phyloP scores from a whole-genome alignment of 2,329 filamentous ascomycete species.

The Ophiostoma fasciatum region DNA sequence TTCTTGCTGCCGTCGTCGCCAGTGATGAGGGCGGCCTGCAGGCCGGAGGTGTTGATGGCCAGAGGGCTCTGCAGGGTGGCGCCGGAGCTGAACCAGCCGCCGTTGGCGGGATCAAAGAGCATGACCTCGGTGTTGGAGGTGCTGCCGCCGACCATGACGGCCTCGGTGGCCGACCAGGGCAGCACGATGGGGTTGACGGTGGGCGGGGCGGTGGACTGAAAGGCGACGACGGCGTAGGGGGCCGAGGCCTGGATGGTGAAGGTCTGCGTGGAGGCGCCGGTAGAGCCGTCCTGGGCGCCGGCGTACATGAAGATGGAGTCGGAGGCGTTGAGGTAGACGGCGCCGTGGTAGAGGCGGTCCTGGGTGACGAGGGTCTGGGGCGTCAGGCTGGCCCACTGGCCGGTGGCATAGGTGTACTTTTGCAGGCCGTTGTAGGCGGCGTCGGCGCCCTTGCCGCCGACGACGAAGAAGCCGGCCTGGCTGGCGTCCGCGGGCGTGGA shows the following conservation, averaged over 20 bases:
- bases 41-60: constrained; percentile 36
- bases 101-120: constrained; percentile 46
- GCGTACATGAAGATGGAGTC: constrained; percentile 69
- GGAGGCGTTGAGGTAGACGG: constrained; percentile 55
- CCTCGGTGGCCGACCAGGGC: constrained; percentile 55
- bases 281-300: constrained; percentile 49
- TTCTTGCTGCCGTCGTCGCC: constrained; percentile 66
- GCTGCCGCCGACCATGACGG: constrained; percentile 61
- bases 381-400: constrained; percentile 34
- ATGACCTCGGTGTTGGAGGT: constrained; percentile 52
- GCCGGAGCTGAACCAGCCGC: constrained; percentile 54
- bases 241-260: constrained; percentile 54
- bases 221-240: constrained; percentile 48
- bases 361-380: constrained; percentile 38
- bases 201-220: constrained; percentile 43
- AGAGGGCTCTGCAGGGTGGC: constrained; percentile 47
- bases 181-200: constrained; percentile 57
- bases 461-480: constrained; percentile 56
- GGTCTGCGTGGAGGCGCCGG: constrained; percentile 51
- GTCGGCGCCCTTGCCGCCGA: constrained; percentile 52
- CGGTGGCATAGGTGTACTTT: constrained; percentile 40
- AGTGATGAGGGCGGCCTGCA: constrained; percentile 50
- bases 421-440: constrained; percentile 61
- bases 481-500: constrained; percentile 44
- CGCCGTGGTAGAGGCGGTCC: constrained; percentile 60